Conservation (phyloP, 2,329 filamentous ascomycete genomes). For the Didymellaceae sp. region DNA sequence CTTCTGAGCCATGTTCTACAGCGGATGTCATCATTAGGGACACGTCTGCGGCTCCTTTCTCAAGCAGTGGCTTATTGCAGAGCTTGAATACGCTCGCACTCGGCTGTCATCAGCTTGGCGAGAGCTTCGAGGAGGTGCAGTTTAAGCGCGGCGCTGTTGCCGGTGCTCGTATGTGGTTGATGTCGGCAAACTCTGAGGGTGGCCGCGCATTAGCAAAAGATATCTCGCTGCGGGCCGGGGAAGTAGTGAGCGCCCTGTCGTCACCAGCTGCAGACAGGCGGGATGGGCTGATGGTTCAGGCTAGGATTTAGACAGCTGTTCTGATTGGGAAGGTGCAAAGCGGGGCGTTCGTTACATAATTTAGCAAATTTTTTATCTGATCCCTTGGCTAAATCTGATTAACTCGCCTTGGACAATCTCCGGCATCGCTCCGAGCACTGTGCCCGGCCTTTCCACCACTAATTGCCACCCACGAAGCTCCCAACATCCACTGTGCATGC, state of each 20-base stretch:
- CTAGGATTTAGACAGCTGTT: slow-evolving; percentile 35
- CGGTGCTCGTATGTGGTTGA: slow-evolving; percentile 40
- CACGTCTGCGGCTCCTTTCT: slow-evolving; percentile 21
- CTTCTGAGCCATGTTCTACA: slow-evolving; percentile 30
- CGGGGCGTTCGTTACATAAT: slow-evolving; percentile 25
- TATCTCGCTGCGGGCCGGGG: slow-evolving; percentile 42
- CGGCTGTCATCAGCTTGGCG: slow-evolving; percentile 44
- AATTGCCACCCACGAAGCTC: slow-evolving; percentile 12
- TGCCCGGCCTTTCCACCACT: slow-evolving; percentile 19
- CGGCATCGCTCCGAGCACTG: slow-evolving; percentile 21
- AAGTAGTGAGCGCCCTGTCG: slow-evolving; percentile 38
- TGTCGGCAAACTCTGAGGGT: slow-evolving; percentile 41
- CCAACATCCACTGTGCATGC: slow-evolving; percentile 21
- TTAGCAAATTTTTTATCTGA: slow-evolving; percentile 43
- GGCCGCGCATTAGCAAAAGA: slow-evolving; percentile 47
- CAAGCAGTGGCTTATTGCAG: slow-evolving; percentile 34
- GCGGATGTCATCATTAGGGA: slow-evolving; percentile 44
- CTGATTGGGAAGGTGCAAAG: slow-evolving; percentile 17
- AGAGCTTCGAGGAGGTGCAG: slow-evolving; percentile 47
- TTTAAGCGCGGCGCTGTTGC: slow-evolving; percentile 46
- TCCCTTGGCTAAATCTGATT: slow-evolving; percentile 29
- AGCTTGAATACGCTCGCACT: slow-evolving; percentile 42
- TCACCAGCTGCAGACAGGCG: slow-evolving; percentile 21
- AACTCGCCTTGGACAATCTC: slow-evolving; percentile 13
- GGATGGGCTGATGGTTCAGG: slow-evolving; percentile 35